These are phyloP conservation scores for Alternaria sp. DNA, from an alignment of 2,329 filamentous ascomycete species.

Conservation along the genomic window DNA sequence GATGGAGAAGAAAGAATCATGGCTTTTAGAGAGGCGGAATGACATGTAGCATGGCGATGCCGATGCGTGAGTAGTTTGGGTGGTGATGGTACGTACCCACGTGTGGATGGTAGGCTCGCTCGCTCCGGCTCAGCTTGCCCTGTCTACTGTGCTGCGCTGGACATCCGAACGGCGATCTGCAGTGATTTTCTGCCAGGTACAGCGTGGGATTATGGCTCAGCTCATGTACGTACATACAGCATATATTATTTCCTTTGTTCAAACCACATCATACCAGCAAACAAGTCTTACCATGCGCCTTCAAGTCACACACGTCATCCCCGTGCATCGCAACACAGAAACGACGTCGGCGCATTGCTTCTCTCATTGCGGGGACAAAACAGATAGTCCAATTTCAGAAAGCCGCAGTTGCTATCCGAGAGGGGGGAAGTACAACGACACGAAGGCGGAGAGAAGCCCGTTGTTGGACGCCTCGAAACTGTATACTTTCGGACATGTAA, in stretches of 20 bases:
- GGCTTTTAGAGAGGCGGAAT: background rate
- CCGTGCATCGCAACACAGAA: background rate
- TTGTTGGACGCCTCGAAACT: background rate
- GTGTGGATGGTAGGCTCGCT: background rate
- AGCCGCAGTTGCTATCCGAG: background rate
- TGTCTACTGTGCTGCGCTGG: background rate
- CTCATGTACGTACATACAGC: background rate
- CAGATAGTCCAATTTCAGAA: background rate
- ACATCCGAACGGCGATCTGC: constrained; percentile 13
- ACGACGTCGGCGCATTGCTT: background rate
- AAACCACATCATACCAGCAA: background rate
- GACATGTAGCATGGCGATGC: background rate
- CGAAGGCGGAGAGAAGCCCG: background rate
- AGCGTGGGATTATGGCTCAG: constrained; percentile 2
- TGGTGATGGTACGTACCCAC: background rate
- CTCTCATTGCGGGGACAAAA: background rate
- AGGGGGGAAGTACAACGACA: background rate
- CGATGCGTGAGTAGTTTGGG: background rate
- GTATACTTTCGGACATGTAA: background rate
- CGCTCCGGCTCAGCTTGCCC: constrained; percentile 9
- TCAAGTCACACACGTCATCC: background rate
- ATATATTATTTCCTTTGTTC: background rate
- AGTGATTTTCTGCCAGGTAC: constrained; percentile 29
- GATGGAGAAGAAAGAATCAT: background rate
- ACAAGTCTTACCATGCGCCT: background rate